Conservation (phyloP, 179 eudicot genomes). For the Drosera spatulata region DNA sequence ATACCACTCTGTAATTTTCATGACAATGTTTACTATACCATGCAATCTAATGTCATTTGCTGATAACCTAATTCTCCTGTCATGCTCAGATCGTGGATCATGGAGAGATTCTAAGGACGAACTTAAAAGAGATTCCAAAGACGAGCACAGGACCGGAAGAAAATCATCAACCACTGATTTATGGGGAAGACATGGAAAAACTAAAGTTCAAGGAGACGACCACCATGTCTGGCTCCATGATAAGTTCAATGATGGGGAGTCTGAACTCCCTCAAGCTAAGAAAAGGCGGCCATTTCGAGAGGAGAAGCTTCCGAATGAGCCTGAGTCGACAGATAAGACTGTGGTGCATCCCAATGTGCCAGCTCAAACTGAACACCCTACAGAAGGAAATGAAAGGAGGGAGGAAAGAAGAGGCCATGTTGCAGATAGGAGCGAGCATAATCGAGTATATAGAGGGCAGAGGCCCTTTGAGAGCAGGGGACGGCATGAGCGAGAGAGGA, state of each 20-base stretch:
- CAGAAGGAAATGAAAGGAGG: slow-evolving; percentile 19
- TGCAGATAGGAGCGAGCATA: slow-evolving; percentile 31
- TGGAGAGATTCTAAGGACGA: slow-evolving; percentile 50
- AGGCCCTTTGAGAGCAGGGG: slow-evolving; percentile 25
- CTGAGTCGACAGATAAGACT: slow-evolving; percentile 16
- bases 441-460: slow-evolving; percentile 25
- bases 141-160: slow-evolving; percentile 13
- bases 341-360: slow-evolving; percentile 20
- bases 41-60: background rate
- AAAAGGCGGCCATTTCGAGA: slow-evolving; percentile 77
- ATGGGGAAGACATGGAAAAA: slow-evolving; percentile 27
- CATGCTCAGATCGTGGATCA: slow-evolving; percentile 51
- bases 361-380: slow-evolving; percentile 11
- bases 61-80: background rate
- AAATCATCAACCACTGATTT: slow-evolving; percentile 18
- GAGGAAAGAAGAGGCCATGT: slow-evolving; percentile 36
- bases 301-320: slow-evolving; percentile 39
- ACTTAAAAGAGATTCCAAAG: background rate
- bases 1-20: background rate
- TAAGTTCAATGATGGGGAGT: slow-evolving; percentile 31
- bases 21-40: background rate
- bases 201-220: slow-evolving; percentile 30
- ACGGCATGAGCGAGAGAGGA: slow-evolving; percentile 19
- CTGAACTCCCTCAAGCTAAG: slow-evolving; percentile 35
- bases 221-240: slow-evolving; percentile 52